Evolutionary conservation across 176 grass and related monocot genomes (phyloP), one percentile per base, ranked within the genome.

Genomic region (Luzula sylvatica): DNA sequence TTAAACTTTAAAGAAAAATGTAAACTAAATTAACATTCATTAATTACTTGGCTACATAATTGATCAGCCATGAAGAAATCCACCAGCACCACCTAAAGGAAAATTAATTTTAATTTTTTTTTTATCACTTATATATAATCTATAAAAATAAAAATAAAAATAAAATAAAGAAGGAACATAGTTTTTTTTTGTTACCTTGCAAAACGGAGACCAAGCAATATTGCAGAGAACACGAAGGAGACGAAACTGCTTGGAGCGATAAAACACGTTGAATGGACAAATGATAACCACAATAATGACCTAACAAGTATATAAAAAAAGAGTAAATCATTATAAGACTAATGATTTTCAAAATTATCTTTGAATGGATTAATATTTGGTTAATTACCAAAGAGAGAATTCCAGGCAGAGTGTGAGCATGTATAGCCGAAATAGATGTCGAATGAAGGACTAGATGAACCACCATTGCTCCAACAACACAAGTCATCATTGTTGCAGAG

Each of bases 51-150:
- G 53, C 75, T 78, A 25, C 67, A 71, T 42, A 78, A 47, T 64
- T 78, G 75, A 66, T 78, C 75, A 53, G 75, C 75, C 75, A 78
- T 72, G 60, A 67, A 78, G 52, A 78, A 78, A 55, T 78, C 75
- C 1, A 78, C 68, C 75, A 78, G 71, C 44, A 78, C 32, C 23
- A 78, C 75, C 75, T 78, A 57, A 16, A 78, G 16, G 16, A 38
- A 50, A 11, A 30, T 52, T 50, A 27, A 66, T 23, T 3, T 15
- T 50, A 9, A 38, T 50, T 50, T 52, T 43, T 18, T 3, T 49
- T 38, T 20, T n/a, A n/a, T n/a, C n/a, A n/a, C n/a, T n/a, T n/a
- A n/a, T n/a, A n/a, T n/a, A n/a, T n/a, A n/a, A n/a, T n/a, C n/a
- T n/a, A n/a, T n/a, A n/a, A n/a, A n/a, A n/a, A n/a, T 6, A 3